A percentile compares a stretch with the other conserved stretches of the same genome.
phyloP scores from a whole-genome alignment of 176 grass and related monocot species.

The Otatea glauca region DNA sequence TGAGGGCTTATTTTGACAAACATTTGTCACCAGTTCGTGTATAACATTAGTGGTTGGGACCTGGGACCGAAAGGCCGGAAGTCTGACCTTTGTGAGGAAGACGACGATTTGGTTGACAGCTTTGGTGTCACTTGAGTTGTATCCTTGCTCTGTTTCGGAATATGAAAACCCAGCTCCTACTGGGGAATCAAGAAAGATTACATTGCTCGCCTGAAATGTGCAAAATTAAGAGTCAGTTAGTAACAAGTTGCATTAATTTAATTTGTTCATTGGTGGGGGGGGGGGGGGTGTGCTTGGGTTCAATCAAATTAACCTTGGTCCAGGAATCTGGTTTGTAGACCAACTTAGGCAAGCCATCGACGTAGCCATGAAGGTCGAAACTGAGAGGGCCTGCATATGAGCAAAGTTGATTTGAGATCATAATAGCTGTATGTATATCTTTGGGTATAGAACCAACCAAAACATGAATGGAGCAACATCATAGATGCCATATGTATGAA shows the following conservation, averaged over 20 bases:
- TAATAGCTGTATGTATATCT: not conserved
- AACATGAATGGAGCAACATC: no score
- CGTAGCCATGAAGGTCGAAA: constrained; percentile 42
- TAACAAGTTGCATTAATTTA: not conserved
- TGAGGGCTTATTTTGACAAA: not conserved
- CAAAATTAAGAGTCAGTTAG: not conserved
- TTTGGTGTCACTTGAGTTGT: constrained; percentile 45
- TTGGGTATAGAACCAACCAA: no score
- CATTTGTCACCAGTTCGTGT: not conserved
- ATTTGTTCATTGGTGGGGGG: not conserved
- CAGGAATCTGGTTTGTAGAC: constrained; percentile 59
- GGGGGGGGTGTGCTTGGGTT: not conserved
- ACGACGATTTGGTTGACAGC: constrained; percentile 43
- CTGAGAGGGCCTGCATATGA: constrained; percentile 55
- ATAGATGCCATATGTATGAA: no score
- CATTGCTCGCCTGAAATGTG: constrained; percentile 50
- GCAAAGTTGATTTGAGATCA: not conserved
- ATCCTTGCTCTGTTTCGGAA: constrained; percentile 35
- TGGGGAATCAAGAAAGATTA: constrained; percentile 78
- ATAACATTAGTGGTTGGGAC: not conserved
- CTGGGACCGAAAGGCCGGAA: no score
- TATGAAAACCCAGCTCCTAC: constrained; percentile 77
- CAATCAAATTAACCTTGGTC: constrained; percentile 52
- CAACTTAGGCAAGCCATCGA: constrained; percentile 53
- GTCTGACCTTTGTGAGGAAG: constrained; percentile 68